phyloP scores from a whole-genome alignment of 805 yeast genomes.

The Teunomyces atbi region DNA sequence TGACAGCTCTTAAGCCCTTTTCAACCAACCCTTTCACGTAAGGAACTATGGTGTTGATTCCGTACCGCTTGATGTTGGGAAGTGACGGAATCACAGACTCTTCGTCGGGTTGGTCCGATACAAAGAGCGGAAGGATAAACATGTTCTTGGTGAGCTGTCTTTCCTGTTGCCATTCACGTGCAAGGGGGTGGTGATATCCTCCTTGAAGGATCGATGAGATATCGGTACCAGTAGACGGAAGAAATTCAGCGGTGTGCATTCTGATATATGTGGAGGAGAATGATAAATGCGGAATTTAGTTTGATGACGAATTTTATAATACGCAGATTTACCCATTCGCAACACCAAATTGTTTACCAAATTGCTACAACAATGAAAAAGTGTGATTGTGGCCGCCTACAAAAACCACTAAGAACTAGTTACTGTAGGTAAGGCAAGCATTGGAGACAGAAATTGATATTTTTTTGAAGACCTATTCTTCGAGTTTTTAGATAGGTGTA shows the following conservation, averaged over 20 bases:
- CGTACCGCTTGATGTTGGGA: conserved; percentile 87
- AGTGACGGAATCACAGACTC: conserved; percentile 70
- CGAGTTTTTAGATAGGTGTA: too few relatives aligned
- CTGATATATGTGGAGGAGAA: not conserved
- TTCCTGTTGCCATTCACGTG: conserved; percentile 89
- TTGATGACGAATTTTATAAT: not conserved
- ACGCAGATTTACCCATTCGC: not conserved
- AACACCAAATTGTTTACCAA: not conserved
- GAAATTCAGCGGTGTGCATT: conserved; percentile 66
- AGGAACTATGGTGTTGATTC: conserved; percentile 72
- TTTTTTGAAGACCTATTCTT: too few relatives aligned
- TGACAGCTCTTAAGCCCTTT: conserved; percentile 83
- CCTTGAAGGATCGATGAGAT: conserved; percentile 84
- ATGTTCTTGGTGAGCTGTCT: conserved; percentile 79
- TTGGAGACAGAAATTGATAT: too few relatives aligned
- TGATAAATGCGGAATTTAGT: not conserved
- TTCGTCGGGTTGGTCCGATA: conserved; percentile 79
- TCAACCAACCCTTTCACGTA: conserved; percentile 66
- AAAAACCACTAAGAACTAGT: too few relatives aligned
- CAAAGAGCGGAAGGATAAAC: conserved; percentile 91
- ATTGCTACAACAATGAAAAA: not conserved
- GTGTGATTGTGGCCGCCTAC: not conserved
- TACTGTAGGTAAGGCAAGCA: too few relatives aligned
- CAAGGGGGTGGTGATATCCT: conserved; percentile 87
- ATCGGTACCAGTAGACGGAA: conserved; percentile 54